Base-by-base conservation (phyloP, 2,329 filamentous ascomycete genomes). In the Penicillium corylophilum region DNA sequence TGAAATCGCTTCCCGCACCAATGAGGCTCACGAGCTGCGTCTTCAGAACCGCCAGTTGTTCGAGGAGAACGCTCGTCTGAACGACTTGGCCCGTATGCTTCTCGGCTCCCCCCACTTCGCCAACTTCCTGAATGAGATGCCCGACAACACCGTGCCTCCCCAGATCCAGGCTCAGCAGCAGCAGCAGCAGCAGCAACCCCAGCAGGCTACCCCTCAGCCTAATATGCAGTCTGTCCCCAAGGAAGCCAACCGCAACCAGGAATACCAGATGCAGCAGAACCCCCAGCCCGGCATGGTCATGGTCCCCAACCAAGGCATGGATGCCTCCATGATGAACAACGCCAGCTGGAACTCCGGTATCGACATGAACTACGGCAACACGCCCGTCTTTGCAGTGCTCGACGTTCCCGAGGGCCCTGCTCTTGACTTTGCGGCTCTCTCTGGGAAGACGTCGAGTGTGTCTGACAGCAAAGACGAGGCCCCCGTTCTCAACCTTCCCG, bases 1-100 rank as follows among this genome's bases (percentile, higher is more conserved):
- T 56, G 93, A 97, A 72, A 88, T 96, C 63, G 87, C 90, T 48
- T 80, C 79, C 66, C 95, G 94, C 77, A 85, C 87, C 36, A 88
- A 86, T 59, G 93, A 97, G 77, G 87, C 88, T 61, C 87, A 87
- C 58, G 88, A 91, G 41, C 82, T 96, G 29, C 87, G 89, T 56
- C 75, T 81, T 31, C 86, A 95, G 73, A 97, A 96, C 78, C 83
- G 84, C 44, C 85, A 88, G 33, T 81, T 99, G 16, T 77, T 84
- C 61, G 89, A 95, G 42, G 91, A 96, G 79, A 95, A 95, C 74
- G 86, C 86, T 67, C 89, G 89, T 43, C 77, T 93, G 46, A 84
- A 82, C 8, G 87, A 90, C 60, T 77, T 93, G 16, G 89, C 87
- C n/a, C 87, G 86, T 70, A 90, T 90, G 83, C 85, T 93, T 24